Percentiles rank a stretch among this genome's conserved stretches.
These are phyloP conservation scores for Cyclospora cayetanensis DNA, from an alignment of 169 alveolate genomes.

Conservation along the genomic window DNA sequence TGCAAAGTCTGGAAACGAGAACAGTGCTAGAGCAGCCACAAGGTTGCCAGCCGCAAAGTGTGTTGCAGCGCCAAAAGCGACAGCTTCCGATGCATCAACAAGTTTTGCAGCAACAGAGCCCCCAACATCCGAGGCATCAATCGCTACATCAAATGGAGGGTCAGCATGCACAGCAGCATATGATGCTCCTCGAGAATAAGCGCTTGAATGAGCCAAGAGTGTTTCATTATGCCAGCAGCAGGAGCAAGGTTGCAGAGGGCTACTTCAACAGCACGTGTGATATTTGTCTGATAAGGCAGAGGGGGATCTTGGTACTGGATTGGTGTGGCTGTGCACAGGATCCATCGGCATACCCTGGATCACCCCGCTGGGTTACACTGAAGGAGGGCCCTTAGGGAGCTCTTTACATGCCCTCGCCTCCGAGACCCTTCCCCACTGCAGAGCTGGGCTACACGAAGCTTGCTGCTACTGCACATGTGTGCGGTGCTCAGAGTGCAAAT, in stretches of 20 bases:
- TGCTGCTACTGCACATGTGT: conserved; percentile 53
- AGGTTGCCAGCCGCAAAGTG: not conserved
- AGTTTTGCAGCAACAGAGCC: not conserved
- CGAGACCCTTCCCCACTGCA: not conserved
- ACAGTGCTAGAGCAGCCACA: not conserved
- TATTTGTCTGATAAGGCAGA: not conserved
- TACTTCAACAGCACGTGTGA: not conserved
- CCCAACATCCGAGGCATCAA: not conserved
- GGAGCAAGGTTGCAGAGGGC: not conserved
- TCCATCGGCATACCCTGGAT: not conserved
- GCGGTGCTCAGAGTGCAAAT: not conserved
- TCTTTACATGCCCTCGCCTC: not conserved
- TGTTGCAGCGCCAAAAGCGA: not conserved
- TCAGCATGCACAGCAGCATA: not conserved
- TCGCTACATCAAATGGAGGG: not conserved
- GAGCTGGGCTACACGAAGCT: not conserved
- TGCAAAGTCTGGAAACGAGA: not conserved
- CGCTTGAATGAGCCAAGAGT: not conserved
- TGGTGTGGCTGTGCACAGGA: no score
- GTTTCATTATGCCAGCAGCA: not conserved
- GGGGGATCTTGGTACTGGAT: not conserved
- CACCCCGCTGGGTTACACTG: not conserved
- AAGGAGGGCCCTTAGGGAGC: not conserved
- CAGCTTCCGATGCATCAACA: not conserved
- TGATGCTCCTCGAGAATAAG: not conserved